These are phyloP conservation scores for Xylaria sp. DNA, from an alignment of 2,329 filamentous ascomycete genomes.

Conservation along the genomic window DNA sequence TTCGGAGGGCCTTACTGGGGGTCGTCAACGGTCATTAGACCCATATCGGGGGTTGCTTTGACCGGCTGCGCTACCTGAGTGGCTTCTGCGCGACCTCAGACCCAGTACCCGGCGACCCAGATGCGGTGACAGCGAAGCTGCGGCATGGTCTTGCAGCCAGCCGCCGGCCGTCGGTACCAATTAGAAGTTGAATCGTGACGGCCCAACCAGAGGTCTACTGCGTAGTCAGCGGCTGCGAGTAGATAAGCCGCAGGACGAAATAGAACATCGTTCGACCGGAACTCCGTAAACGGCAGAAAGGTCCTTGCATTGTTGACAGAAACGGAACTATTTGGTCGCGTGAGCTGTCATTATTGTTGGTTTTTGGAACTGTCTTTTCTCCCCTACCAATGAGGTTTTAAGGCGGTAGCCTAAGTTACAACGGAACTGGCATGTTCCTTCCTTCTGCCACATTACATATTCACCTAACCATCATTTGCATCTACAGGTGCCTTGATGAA, in stretches of 20 bases:
- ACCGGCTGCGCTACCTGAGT: slow-evolving; percentile 20
- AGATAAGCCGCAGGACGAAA: slow-evolving; percentile 11
- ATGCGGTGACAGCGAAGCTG: slow-evolving; percentile 33
- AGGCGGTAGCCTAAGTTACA: not conserved
- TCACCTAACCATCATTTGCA: not conserved
- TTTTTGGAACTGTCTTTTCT: not conserved
- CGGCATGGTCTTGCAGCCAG: slow-evolving; percentile 26
- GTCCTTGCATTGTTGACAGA: slow-evolving; percentile 6
- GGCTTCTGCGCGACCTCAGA: slow-evolving; percentile 5
- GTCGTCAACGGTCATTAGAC: slow-evolving; percentile 1
- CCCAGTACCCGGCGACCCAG: slow-evolving; percentile 21
- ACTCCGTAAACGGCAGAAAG: slow-evolving; percentile 31
- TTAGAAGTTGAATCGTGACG: not conserved
- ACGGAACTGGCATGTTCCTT: not conserved
- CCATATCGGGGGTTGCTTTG: slow-evolving; percentile 6
- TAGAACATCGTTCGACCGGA: slow-evolving; percentile 25
- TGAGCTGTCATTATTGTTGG: slow-evolving; percentile 18
- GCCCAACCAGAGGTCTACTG: slow-evolving; percentile 5
- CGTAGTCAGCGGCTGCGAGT: slow-evolving; percentile 1
- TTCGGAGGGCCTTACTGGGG: slow-evolving; percentile 25
- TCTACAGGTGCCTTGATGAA: not conserved
- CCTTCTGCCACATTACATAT: slow-evolving; percentile 11
- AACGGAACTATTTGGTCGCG: slow-evolving; percentile 20
- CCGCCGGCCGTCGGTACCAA: slow-evolving; percentile 26
- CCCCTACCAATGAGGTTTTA: not conserved